Evolutionary conservation across 116 monocot genomes (phyloP), one percentile per base, ranked within the genome.

Genomic region (Zostera marina): DNA sequence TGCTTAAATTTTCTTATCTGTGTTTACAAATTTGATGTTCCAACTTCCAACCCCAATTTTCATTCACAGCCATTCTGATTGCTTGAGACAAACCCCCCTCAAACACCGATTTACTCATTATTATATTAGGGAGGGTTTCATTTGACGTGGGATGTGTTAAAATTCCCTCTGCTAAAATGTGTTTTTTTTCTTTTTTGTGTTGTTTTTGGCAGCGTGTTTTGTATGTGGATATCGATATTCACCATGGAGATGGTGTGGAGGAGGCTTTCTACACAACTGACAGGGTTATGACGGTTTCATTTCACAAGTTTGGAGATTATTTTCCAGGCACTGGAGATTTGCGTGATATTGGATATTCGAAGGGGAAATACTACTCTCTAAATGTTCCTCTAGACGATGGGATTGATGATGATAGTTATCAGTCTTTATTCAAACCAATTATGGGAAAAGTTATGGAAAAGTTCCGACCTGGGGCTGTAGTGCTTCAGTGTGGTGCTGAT

Each of bases 201-300:
- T 44, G 15, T 68, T 61, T 55, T 44, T 55, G 46, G 62, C 70
- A 93, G 93, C 84, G 93, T 58, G 93, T 93, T 68, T 72, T 93
- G 8, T 93, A 93, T 69, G 75, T 93, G 24, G 88, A 93, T 71
- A 88, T 93, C 58, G 93, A 93, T 67, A 84, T 93, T 42, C 93
- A 93, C 66, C 88, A 93, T 73, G 93, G 93, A 38, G 88, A 93
- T 69, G 93, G 93, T 47, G 93, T 93, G 11, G 93, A 93, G 70
- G 88, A 93, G 53, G 93, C 93, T 8, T 93, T 93, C 68, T 88
- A 87, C 76, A 87, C 83, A 11, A 92, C 83, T 46, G 81, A 92
- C 15, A 69, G 93, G 72, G 93, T 93, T n/a, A 93, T 93, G 93
- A 93, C 93, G 0, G 88, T 84, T 21, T 93, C 93, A 38, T 93